Evolutionary conservation across 305 asterid genomes (phyloP).

Genomic region (Fraxinus nigra): DNA sequence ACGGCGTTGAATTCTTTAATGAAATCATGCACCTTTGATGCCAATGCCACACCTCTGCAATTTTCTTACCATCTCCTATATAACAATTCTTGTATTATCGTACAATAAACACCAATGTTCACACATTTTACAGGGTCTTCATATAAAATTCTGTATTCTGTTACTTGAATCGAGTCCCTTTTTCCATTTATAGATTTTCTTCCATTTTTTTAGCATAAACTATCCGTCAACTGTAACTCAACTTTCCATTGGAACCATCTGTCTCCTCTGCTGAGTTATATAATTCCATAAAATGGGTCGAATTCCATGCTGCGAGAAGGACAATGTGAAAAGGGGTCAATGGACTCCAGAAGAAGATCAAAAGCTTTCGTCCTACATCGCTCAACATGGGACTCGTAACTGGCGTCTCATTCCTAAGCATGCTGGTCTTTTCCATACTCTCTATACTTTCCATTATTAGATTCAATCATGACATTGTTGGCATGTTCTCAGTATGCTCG

Average conservation of each 20-base stretch:
- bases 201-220: constrained; percentile 2
- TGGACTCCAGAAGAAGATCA: constrained; percentile 99
- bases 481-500: not conserved
- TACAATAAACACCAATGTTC: constrained; percentile 17
- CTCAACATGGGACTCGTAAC: constrained; percentile 90
- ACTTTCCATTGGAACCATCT: not conserved
- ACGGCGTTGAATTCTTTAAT: constrained; percentile 90
- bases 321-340: constrained; percentile 82
- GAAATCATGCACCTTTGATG: constrained; percentile 76
- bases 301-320: constrained; percentile 92
- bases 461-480: not conserved
- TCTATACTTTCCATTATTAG: not conserved
- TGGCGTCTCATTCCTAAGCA: constrained; percentile 99
- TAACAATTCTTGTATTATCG: constrained; percentile 33
- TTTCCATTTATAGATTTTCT: not conserved
- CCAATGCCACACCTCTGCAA: constrained; percentile 9
- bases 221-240: not conserved
- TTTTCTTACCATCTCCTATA: constrained; percentile 18
- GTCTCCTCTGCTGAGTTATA: not conserved
- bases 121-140: not conserved
- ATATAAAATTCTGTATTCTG: not conserved
- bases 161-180: not conserved
- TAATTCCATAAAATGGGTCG: constrained; percentile 56
- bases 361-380: constrained; percentile 89
- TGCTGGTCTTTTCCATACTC: constrained; percentile 48